Evolutionary conservation across 768 basidiomycete genomes (phyloP), one percentile per base, ranked within the genome.

Genomic region (Hericium coralloides): DNA sequence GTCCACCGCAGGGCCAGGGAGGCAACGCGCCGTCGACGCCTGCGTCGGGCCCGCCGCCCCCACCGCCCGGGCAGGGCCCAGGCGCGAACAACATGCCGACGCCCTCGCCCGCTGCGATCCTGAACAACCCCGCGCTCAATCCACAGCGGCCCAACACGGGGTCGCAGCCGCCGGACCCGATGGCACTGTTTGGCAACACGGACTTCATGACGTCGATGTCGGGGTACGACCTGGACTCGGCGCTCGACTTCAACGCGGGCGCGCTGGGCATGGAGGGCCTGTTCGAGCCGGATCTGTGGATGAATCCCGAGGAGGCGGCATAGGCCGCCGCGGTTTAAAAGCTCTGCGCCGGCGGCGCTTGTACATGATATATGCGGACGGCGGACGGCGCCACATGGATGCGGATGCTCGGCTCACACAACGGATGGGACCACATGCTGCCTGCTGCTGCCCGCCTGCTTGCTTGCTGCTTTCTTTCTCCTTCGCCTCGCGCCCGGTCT

Each of bases 61-160:
- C 56, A 14, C 17, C 12, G 17, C 15, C 51, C 43, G 26, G 26
- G 26, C 26, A 31, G 26, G 26, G 26, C 5, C 26, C 26, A 31
- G 26, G 26, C 26, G 4, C 26, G 26, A 31, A 31, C 49, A 55
- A 61, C 49, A 53, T 52, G 15, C 49, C 60, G 14, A 57, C 59
- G 23, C 57, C 59, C 10, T 52, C 54, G n/a, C 53, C 62, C 17
- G 60, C 57, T 10, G 50, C 53, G 10, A 58, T 52, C 53, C 62
- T 60, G 9, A 55, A 38, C 38, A 51, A 15, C 3, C 36, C 41
- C 0, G 41, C 55, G n/a, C 55, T 56, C 55, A 59, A 55, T 18
- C 49, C 56, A 12, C 57, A 57, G 39, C 58, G 59, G 7, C 62
- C 63, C 14, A 52, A 38, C 9, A 63, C 58, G 38, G 48, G 62